Conservation (phyloP, 441 rosid genomes). For the Dalechampia spathulata region DNA sequence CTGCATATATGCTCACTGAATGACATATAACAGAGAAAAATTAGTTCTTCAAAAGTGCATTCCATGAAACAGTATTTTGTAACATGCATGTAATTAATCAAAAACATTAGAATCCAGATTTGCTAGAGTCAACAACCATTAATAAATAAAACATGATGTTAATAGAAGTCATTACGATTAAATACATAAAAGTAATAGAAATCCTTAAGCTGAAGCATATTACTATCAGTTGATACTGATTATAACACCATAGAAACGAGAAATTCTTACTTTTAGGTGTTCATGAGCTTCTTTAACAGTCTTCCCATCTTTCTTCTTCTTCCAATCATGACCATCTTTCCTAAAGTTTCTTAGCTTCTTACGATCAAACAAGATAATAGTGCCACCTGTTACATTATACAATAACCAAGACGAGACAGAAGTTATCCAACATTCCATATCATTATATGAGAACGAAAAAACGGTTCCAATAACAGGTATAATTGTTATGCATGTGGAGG, state of each 20-base stretch:
- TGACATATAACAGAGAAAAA: neutral
- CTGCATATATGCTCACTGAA: neutral
- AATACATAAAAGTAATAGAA: neutral
- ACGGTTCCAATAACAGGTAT: too few relatives aligned
- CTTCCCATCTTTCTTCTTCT: slow-evolving; percentile 98
- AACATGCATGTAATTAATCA: neutral
- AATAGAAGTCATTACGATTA: neutral
- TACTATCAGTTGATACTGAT: slow-evolving; percentile 3
- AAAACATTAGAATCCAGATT: neutral
- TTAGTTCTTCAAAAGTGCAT: neutral
- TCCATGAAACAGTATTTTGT: neutral
- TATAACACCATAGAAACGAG: slow-evolving; percentile 7
- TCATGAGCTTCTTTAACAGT: slow-evolving; percentile 98
- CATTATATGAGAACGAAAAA: neutral
- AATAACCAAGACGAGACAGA: slow-evolving; percentile 1
- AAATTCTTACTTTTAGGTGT: slow-evolving; percentile 75
- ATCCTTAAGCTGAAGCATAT: neutral
- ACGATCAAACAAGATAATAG: slow-evolving; percentile 71
- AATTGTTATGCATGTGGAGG: too few relatives aligned
- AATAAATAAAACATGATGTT: neutral
- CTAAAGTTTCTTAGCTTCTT: slow-evolving; percentile 96
- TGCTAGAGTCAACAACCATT: neutral
- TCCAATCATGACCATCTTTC: slow-evolving; percentile 97
- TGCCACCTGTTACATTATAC: slow-evolving; percentile 61
- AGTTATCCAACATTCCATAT: neutral